These are phyloP conservation scores for Arabidopsis thaliana DNA, from an alignment of 345 rosid genomes.

Conservation along the genomic window TAIR10.1 NC_003076.8:6178001-6178500, in stretches of 20 bases:
- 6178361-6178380: conserved; percentile 2
- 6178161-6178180: conserved; percentile 99
- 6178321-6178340: conserved; percentile 4
- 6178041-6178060: conserved; percentile 98
- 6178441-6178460: not conserved
- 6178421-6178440: conserved; percentile 25
- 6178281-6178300: conserved; percentile 28
- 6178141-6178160: conserved; percentile 99
- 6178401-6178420: not conserved
- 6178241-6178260: conserved; percentile 25
- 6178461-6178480: conserved; percentile 16
- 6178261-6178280: conserved; percentile 9
- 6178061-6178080: conserved; percentile 68
- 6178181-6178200: conserved; percentile 92
- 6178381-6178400: conserved; percentile 16
- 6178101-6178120: conserved; percentile 99
- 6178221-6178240: conserved; percentile 10
- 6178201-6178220: conserved; percentile 48
- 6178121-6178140: conserved; percentile 96
- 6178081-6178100: conserved; percentile 85
- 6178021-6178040: conserved; percentile 98
- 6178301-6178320: conserved; percentile 33
- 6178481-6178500: not conserved
- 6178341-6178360: conserved; percentile 30
- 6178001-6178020: conserved; percentile 95